Conservation (phyloP, 805 yeast species). For the Candida endomychidarum region DNA sequence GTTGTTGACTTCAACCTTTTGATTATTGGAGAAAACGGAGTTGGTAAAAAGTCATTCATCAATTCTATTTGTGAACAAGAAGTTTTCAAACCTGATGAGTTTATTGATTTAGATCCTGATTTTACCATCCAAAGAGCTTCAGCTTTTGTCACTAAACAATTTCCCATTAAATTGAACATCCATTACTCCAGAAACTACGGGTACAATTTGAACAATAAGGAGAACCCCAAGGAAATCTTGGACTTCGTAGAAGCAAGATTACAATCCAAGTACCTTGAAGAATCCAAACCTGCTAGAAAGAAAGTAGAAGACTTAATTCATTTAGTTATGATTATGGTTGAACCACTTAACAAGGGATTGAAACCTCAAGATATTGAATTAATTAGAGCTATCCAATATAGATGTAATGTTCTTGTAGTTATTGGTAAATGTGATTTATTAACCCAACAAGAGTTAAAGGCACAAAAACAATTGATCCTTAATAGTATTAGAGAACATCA, state of each 20-base stretch:
- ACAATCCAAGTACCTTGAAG: constrained; percentile 13
- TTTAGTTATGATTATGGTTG: constrained; percentile 12
- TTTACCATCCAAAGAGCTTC: constrained; percentile 1
- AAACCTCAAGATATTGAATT: constrained; percentile 13
- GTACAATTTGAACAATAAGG: constrained; percentile 20
- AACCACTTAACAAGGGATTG: constrained; percentile 12
- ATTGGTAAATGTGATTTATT: constrained; percentile 14
- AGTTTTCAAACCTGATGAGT: constrained; percentile 9
- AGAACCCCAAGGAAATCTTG: constrained; percentile 14
- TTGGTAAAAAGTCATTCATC: constrained; percentile 71
- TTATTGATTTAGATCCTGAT: background rate
- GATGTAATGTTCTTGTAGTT: constrained; percentile 15
- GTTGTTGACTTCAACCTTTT: constrained; percentile 23
- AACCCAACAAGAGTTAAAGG: constrained; percentile 6
- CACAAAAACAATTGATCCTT: constrained; percentile 9
- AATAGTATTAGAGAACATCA: constrained; percentile 1
- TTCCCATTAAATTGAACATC: constrained; percentile 22
- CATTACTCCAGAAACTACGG: constrained; percentile 27
- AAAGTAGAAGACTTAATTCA: constrained; percentile 13
- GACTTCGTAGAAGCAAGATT: constrained; percentile 12
- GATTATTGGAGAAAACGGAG: constrained; percentile 40
- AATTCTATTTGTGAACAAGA: constrained; percentile 65
- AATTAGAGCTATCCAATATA: constrained; percentile 10
- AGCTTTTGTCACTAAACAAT: constrained; percentile 16
- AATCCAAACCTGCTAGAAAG: constrained; percentile 12